These are phyloP conservation scores for Penicillium macrosclerotiorum DNA, from an alignment of 495 filamentous ascomycete species.

Conservation along the genomic window DNA sequence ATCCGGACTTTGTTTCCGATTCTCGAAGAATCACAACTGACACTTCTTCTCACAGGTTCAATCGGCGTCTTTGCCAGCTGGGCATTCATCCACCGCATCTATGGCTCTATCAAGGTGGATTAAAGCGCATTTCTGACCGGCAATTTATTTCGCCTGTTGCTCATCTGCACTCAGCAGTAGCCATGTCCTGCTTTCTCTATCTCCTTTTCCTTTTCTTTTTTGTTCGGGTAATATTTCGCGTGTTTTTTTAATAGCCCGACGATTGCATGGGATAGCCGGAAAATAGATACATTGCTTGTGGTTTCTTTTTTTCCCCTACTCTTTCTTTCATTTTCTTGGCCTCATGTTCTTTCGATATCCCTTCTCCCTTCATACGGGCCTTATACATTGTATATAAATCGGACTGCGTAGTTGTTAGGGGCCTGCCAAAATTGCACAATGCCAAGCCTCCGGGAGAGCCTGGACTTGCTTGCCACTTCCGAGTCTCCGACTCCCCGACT, in stretches of 20 bases:
- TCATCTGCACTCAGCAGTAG: too few relatives aligned
- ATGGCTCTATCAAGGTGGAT: conserved; percentile 94
- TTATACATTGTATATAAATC: too few relatives aligned
- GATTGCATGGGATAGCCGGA: too few relatives aligned
- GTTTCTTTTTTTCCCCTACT: too few relatives aligned
- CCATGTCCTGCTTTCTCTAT: too few relatives aligned
- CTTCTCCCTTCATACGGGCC: too few relatives aligned
- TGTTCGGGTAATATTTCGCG: neutral
- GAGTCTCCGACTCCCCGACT: too few relatives aligned
- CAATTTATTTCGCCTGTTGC: conserved; percentile 5
- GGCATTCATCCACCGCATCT: conserved; percentile 91
- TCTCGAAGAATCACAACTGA: conserved; percentile 15
- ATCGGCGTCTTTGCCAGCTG: conserved; percentile 96
- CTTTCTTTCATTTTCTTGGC: too few relatives aligned
- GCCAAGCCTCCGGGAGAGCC: conserved; percentile 17
- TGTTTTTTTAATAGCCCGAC: conserved; percentile 7
- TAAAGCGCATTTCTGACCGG: conserved; percentile 35
- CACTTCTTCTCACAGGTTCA: conserved; percentile 60
- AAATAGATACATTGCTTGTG: conserved; percentile 15
- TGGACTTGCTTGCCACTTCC: conserved; percentile 6
- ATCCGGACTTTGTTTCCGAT: conserved; percentile 6
- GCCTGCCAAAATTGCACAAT: too few relatives aligned
- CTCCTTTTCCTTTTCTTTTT: too few relatives aligned
- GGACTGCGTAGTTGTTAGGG: too few relatives aligned
- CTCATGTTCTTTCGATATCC: too few relatives aligned